Base-by-base conservation (phyloP, 805 yeast species). In the Wickerhamomyces chambardii region DNA sequence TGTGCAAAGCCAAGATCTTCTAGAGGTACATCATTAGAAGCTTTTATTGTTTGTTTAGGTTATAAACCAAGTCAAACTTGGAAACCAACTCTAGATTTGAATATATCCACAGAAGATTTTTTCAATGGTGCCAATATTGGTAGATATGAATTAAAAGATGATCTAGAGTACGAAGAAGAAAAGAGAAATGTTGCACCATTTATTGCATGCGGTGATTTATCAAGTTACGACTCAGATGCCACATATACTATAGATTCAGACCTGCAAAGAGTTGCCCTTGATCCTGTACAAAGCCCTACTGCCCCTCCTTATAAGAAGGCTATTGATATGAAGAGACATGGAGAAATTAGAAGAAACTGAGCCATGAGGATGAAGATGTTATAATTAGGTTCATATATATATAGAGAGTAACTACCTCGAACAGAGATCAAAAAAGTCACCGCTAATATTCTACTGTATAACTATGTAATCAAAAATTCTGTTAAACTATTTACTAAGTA, bases 1-100 rank as follows among this genome's bases (percentile, higher is more conserved):
- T 92, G 98, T 59, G 97, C 97, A 5, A 92, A 92, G 53, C 98
- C 98, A 15, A 70, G 97, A 48, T 79, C 96, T 2, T 87, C 97
- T 1, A 71, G 98, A 53, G 96, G 96, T 7, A 84, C 96, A 0
- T 87, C 97, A 0, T 60, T 92, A 31, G 98, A 92, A 56, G 84
- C 97, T 4, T 92, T 92, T 48, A 77, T 92, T 31, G 97, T 92
- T 2, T 92, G 98, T 56, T 61, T 82, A 32, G 94, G 92, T 6
- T 92, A 86, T 57, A 71, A 64, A 35, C 96, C 97, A 16, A 72
- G 95, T 32, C 63, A 68, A 2, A 83, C 86, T 1, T 90, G 97
- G 97, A 64, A 61, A 30, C 97, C 97, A 1, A 64, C 60, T 26
- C 53, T 78, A 24, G 73, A 70, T 33, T 52, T 72, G 31, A 66